These are phyloP conservation scores for Lithospermum erythrorhizon DNA, from an alignment of 257 asterid genomes.

Conservation along the genomic window DNA sequence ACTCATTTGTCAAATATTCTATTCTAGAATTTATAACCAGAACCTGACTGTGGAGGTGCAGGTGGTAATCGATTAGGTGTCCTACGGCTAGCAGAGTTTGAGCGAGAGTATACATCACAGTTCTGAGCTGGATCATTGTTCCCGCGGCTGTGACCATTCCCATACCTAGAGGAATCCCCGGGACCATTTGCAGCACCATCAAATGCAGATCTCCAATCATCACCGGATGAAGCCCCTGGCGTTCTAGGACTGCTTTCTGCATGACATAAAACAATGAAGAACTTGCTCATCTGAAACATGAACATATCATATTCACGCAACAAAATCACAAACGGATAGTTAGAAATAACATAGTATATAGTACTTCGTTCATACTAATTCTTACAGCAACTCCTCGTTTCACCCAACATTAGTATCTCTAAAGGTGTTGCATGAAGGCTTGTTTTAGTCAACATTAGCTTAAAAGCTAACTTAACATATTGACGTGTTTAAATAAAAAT, in stretches of 20 bases:
- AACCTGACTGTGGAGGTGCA: slow-evolving; percentile 74
- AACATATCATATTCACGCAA: too few relatives aligned
- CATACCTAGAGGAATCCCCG: slow-evolving; percentile 35
- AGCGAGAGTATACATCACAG: slow-evolving; percentile 44
- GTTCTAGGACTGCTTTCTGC: slow-evolving; percentile 80
- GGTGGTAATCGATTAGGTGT: slow-evolving; percentile 91
- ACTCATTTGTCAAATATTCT: slow-evolving; percentile 14
- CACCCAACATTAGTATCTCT: too few relatives aligned
- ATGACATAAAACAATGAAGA: slow-evolving; percentile 5
- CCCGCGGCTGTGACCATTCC: slow-evolving; percentile 57
- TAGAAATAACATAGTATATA: too few relatives aligned
- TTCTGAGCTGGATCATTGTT: slow-evolving; percentile 69
- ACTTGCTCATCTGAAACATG: background rate
- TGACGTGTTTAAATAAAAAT: too few relatives aligned
- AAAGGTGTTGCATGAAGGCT: too few relatives aligned
- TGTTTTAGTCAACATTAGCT: too few relatives aligned
- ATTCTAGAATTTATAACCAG: slow-evolving; percentile 62
- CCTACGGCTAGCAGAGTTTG: slow-evolving; percentile 57
- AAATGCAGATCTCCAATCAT: slow-evolving; percentile 92
- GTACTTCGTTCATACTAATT: too few relatives aligned
- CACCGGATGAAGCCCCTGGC: slow-evolving; percentile 57
- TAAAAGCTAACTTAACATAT: too few relatives aligned
- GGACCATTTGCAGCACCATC: slow-evolving; percentile 74
- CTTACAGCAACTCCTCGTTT: too few relatives aligned
- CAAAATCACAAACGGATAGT: too few relatives aligned